Base-by-base conservation (phyloP, 2,329 filamentous ascomycete genomes). In the Colletotrichum sp. region DNA sequence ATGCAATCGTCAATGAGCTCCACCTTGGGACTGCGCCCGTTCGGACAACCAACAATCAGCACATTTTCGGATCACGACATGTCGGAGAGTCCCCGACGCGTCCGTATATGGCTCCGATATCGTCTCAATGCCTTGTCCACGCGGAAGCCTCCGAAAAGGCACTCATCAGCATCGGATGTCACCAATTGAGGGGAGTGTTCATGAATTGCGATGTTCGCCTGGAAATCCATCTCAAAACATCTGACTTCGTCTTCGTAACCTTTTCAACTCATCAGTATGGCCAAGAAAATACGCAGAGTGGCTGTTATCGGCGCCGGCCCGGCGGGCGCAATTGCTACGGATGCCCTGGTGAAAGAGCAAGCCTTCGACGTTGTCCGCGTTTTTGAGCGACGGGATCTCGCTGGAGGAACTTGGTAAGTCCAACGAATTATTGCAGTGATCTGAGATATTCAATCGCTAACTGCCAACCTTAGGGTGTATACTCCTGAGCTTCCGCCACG, bases 341-440 rank as follows among this genome's bases (percentile, higher is more conserved):
- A 52, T 52, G 44, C n/a, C 0, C 44, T 21, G 10, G 10, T 21
- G 10, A 52, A 52, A 6, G 44, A 13, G 44, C 44, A 52, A 6
- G 44, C 10, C n/a, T 52, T 52, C 44, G 44, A 52, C 3, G 44
- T 21, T 21, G 44, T 52, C 10, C 44, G 44, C 6, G n/a, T 52
- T 13, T 52, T 21, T 13, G 44, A 52, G 10, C n/a, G 44, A 13
- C 6, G n/a, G 2, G 44, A 52, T 52, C 44, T 52, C 6, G 44
- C n/a, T 52, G 44, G 44, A 52, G 44, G 44, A 21, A 52, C 44
- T 52, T 52, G 44, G 44, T 21, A 13, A 3, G n/a, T 49, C 1
- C 0, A 18, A n/a, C 4, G 0, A 21, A 21, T 7, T 0, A 49
- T 8, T 13, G 0, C 3, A 13, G 44, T 21, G 1, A 21, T 49